Percentiles rank a stretch among this genome's conserved stretches.
phyloP scores from a whole-genome alignment of 352 stramenopile species.

The Pythium aquatile region DNA sequence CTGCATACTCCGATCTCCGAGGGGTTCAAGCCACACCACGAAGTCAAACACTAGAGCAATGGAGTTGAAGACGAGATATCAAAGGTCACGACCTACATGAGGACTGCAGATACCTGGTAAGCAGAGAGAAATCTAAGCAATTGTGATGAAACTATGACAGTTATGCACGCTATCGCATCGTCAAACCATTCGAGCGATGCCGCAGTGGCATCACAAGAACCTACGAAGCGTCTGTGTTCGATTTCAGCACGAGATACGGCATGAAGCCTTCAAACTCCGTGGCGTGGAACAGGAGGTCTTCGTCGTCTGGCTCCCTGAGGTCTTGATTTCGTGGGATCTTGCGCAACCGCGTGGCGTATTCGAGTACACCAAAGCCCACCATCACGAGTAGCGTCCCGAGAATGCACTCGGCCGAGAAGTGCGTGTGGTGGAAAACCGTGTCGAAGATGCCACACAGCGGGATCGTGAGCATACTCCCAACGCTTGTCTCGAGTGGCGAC shows the following conservation, averaged over 20 bases:
- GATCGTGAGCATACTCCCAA: constrained; percentile 51
- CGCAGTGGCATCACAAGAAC: too few relatives aligned
- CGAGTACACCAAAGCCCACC: constrained; percentile 34
- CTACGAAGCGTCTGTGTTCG: too few relatives aligned
- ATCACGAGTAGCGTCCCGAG: constrained; percentile 41
- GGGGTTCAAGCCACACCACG: background rate
- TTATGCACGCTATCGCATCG: too few relatives aligned
- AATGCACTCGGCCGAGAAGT: constrained; percentile 47
- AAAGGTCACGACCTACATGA: too few relatives aligned
- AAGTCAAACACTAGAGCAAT: background rate
- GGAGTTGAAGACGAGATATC: too few relatives aligned
- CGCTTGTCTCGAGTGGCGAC: constrained; percentile 46
- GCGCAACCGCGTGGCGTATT: background rate
- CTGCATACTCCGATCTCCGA: background rate
- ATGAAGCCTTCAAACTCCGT: background rate
- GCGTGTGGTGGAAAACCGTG: constrained; percentile 37
- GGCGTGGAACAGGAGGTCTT: background rate
- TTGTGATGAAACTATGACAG: too few relatives aligned
- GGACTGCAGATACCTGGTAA: too few relatives aligned
- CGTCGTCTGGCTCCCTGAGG: background rate
- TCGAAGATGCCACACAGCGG: constrained; percentile 48
- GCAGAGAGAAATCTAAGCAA: too few relatives aligned
- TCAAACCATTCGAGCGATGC: too few relatives aligned
- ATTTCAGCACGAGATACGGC: background rate
- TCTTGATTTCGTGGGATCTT: background rate